phyloP scores from a whole-genome alignment of 2,329 filamentous ascomycete genomes.

The Talaromyces albobiverticillius region DNA sequence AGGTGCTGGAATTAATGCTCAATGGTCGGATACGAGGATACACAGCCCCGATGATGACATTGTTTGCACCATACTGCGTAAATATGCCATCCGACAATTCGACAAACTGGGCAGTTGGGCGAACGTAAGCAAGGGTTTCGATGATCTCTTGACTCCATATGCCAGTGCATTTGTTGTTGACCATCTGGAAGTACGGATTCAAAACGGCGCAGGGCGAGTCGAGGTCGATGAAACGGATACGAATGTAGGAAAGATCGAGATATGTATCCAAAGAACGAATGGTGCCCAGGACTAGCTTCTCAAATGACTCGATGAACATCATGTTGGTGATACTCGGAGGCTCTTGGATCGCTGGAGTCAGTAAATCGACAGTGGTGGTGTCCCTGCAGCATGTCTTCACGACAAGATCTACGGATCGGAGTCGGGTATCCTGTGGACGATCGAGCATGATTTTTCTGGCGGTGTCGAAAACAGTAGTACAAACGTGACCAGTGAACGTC shows the following conservation, averaged over 20 bases:
- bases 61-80: conserved; percentile 29
- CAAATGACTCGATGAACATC: conserved; percentile 69
- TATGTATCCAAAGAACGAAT: conserved; percentile 60
- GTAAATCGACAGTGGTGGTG: conserved; percentile 24
- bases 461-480: conserved; percentile 64
- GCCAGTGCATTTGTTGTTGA: conserved; percentile 61
- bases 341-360: conserved; percentile 54
- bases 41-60: conserved; percentile 31
- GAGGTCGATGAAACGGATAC: conserved; percentile 73
- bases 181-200: conserved; percentile 69
- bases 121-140: conserved; percentile 55
- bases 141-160: conserved; percentile 71
- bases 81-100: conserved; percentile 65
- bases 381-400: conserved; percentile 71
- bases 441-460: conserved; percentile 52
- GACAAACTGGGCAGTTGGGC: conserved; percentile 59
- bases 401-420: conserved; percentile 67
- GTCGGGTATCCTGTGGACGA: conserved; percentile 40
- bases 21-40: conserved; percentile 38
- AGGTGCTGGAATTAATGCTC: conserved; percentile 39
- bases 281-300: conserved; percentile 63
- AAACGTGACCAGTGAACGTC: conserved; percentile 70
- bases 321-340: conserved; percentile 70
- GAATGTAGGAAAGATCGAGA: conserved; percentile 59
- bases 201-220: conserved; percentile 68